phyloP scores from a whole-genome alignment of 2,329 filamentous ascomycete genomes.

The Pseudopyrenochaeta lycopersici region DNA sequence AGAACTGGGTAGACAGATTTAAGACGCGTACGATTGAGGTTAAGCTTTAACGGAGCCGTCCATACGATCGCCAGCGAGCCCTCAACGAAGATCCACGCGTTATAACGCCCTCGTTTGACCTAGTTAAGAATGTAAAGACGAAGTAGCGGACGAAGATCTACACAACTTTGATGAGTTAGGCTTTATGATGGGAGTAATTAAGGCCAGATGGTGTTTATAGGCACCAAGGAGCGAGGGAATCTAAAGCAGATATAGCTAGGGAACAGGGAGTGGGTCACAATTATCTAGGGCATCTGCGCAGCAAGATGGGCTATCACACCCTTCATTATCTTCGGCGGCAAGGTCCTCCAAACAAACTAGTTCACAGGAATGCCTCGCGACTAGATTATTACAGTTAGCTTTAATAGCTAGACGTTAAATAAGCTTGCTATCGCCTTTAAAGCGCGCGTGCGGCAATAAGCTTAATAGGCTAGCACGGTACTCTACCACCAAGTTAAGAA shows the following conservation, averaged over 20 bases:
- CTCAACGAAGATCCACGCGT: constrained; percentile 8
- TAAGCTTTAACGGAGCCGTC: constrained; percentile 1
- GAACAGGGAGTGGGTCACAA: constrained; percentile 14
- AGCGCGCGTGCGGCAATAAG: no score
- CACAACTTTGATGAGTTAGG: constrained; percentile 38
- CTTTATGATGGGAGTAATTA: constrained; percentile 45
- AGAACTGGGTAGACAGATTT: constrained; percentile 4
- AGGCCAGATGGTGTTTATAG: constrained; percentile 33
- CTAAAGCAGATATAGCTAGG: constrained; percentile 12
- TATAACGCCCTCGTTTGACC: constrained; percentile 12
- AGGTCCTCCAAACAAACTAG: background rate
- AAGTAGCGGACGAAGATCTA: constrained; percentile 20
- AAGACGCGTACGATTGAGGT: constrained; percentile 13
- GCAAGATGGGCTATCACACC: constrained; percentile 7
- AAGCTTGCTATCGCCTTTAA: constrained; percentile 16
- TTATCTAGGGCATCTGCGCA: constrained; percentile 13
- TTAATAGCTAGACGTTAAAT: constrained; percentile 48
- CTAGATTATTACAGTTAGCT: constrained; percentile 35
- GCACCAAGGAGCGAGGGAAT: constrained; percentile 1
- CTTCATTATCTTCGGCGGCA: constrained; percentile 16
- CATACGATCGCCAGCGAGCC: constrained; percentile 12
- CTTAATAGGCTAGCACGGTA: no score
- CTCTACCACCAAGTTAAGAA: no score
- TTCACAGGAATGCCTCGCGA: constrained; percentile 29
- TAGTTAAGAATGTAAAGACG: background rate